Evolutionary conservation across 208 protist genomes (phyloP), one percentile per base, ranked within the genome.

Genomic region (Acanthamoeba sp.): DNA sequence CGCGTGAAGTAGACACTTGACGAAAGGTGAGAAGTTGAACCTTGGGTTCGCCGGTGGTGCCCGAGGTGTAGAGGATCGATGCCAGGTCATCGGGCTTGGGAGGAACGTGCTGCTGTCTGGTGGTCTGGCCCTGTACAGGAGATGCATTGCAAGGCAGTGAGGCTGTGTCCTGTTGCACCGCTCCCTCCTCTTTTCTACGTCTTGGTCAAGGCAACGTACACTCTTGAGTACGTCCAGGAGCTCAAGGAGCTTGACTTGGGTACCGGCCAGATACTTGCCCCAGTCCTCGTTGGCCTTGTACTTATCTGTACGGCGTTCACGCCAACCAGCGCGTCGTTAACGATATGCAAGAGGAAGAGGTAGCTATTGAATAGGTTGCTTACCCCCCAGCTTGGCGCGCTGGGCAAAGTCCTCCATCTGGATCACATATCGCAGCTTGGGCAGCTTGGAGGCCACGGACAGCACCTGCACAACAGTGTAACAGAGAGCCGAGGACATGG

Each of bases 41-140:
- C 95, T 98, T 98, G 50, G 97, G 97, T n/a, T 95, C 52, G 59
- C 96, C 96, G 29, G 97, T 98, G 62, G 97, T 96, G 64, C 97
- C 97, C 7, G 94, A 96, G n/a, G 97, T 98, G 62, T 97, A 98
- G n/a, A 94, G 52, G 36, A 97, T 94, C 18, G 93, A 95, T 34
- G 50, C 88, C 22, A 95, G 29, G 66, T 95, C 91, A 16, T 96
- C 91, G 59, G 96, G 95, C 69, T 34, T 82, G 36, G 95, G 94
- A 22, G 82, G 59, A 5, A 55, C 71, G 24, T 64, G 89, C 94
- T 80, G 76, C 48, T 85, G 76, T 18, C 45, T 85, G 76, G 42
- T 20, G 22, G 45, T 57, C n/a, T 85, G 76, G 76, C 76, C 76
- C 76, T 85, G 32, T 2, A 78, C 22, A 71, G 0, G 29, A 71